Conservation (phyloP, 2,329 filamentous ascomycete species). For the Venturia aucupariae region DNA sequence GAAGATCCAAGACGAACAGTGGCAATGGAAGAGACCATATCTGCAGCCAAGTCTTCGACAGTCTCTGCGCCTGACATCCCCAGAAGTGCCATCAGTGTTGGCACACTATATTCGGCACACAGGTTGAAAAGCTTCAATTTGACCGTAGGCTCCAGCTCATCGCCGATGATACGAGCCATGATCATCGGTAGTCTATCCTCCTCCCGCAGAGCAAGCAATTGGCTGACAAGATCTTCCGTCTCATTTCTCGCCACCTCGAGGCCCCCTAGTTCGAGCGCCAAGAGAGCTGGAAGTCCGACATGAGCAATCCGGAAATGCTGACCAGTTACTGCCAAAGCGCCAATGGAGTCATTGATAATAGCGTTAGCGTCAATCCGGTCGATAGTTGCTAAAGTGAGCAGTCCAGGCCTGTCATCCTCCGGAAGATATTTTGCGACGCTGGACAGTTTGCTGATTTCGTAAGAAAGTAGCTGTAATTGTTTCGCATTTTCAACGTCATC, state of each 20-base stretch:
- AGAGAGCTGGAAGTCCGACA: conserved; percentile 72
- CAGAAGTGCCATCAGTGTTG: conserved; percentile 71
- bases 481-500: conserved; percentile 55
- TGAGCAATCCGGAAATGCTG: conserved; percentile 35
- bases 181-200: conserved; percentile 53
- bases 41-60: conserved; percentile 60
- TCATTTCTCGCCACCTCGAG: conserved; percentile 47
- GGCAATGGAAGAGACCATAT: conserved; percentile 70
- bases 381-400: conserved; percentile 65
- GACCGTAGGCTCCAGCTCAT: conserved; percentile 85
- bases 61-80: conserved; percentile 51
- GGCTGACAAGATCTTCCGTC: conserved; percentile 59
- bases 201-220: conserved; percentile 35
- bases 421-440: conserved; percentile 90
- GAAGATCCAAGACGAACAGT: conserved; percentile 42
- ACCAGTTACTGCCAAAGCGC: conserved; percentile 39
- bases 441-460: conserved; percentile 73
- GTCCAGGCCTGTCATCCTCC: conserved; percentile 85
- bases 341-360: conserved; percentile 60
- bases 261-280: conserved; percentile 64
- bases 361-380: conserved; percentile 53
- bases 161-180: conserved; percentile 83
- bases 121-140: conserved; percentile 82
- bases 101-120: conserved; percentile 79
- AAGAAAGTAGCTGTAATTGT: conserved; percentile 59